Conservation (phyloP, 2,329 filamentous ascomycete species). For the Talaromyces sp. region DNA sequence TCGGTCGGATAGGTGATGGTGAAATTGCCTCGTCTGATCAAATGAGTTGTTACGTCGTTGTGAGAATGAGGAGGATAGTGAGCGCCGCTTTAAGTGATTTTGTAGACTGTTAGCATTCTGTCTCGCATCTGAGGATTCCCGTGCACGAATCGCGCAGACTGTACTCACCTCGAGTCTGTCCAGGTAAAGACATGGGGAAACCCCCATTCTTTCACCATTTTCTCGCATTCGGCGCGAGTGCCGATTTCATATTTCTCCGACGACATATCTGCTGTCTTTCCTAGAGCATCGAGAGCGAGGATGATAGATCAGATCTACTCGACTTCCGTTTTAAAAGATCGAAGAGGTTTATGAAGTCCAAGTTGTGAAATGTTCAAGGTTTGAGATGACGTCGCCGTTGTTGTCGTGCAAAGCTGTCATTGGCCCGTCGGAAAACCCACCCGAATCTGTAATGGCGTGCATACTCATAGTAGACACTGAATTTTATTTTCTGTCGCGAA, state of each 20-base stretch:
- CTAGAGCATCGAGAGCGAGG: background rate
- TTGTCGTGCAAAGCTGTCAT: background rate
- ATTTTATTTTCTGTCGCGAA: background rate
- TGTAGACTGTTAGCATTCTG: background rate
- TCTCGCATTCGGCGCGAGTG: constrained; percentile 49
- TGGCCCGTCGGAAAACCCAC: background rate
- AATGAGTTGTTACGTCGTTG: constrained; percentile 55
- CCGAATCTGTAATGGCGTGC: background rate
- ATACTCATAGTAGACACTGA: background rate
- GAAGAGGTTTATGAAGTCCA: background rate
- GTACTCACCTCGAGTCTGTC: constrained; percentile 54
- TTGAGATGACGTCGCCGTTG: background rate
- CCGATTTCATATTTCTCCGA: constrained; percentile 31
- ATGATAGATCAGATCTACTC: background rate
- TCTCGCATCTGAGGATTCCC: background rate
- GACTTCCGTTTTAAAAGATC: background rate
- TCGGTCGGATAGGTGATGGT: constrained; percentile 59
- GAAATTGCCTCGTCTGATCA: constrained; percentile 56
- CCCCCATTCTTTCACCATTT: constrained; percentile 56
- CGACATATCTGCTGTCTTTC: constrained; percentile 7
- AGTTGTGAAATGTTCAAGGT: background rate
- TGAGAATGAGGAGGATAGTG: constrained; percentile 61
- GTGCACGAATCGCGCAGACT: background rate
- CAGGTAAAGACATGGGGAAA: constrained; percentile 61
- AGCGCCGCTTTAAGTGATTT: constrained; percentile 45